Base-by-base conservation (phyloP, 257 asterid genomes). In the Plectranthus barbatus region DNA sequence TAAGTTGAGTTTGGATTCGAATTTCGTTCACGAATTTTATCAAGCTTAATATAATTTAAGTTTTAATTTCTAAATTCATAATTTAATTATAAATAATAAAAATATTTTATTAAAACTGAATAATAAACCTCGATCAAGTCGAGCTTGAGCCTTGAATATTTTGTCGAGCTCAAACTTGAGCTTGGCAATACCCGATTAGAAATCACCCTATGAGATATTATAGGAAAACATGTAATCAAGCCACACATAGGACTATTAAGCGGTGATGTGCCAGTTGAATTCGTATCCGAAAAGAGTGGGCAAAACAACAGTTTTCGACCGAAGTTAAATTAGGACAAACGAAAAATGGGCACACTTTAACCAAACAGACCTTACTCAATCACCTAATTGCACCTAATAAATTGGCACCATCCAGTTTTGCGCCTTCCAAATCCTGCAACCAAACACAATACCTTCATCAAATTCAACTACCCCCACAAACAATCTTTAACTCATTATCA, bases 401-500 rank as follows among this genome's bases (percentile, higher is more conserved):
- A 76, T 90, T 90, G 68, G 95, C 95, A 45, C 97, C 95, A 62
- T 84, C 90, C 63, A 90, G 97, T 74, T 54, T 90, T 33, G 97
- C 95, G 9, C 94, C 97, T 72, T 81, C 89, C 76, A 89, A 69
- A 71, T 84, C 87, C 96, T 87, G 84, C 62, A 19, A 52, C 4
- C 18, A 60, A 39, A 21, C 44, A 20, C 6, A 6, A 9, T 20
- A 49, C 14, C 34, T 48, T 21, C 8, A 55, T 55, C 56, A 45
- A 52, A 23, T 45, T 61, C 15, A 48, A 21, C 8, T 3, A 12
- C 14, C 7, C 4, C 7, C 26, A 4, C 7, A 12, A 61, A 12
- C 41, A 46, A 6, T 13, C 21, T 21, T 7, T 13, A 63, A 47
- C 44, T 15, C 21, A 47, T 12, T 34, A 4, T 36, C 39, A 5